Evolutionary conservation across 257 asterid genomes (phyloP).

Genomic region (Nemophila menziesii): DNA sequence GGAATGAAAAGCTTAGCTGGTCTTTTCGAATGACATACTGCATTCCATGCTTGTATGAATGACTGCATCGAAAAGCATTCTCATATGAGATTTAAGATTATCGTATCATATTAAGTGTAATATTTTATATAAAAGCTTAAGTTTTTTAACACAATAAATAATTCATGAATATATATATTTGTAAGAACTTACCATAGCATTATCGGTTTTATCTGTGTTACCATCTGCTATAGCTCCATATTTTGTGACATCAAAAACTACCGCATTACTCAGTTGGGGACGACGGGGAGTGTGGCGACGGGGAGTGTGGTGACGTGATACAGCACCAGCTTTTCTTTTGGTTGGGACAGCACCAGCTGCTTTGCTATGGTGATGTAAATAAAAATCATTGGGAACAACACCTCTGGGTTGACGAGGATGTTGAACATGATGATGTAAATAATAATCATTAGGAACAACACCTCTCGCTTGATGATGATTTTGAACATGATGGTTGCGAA

Average conservation of each 20-base stretch:
- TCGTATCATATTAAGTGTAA: no score
- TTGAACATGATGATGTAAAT: no score
- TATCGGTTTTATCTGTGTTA: constrained; percentile 18
- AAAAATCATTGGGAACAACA: no score
- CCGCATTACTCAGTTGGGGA: constrained; percentile 38
- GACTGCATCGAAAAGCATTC: constrained; percentile 5
- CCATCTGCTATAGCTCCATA: constrained; percentile 49
- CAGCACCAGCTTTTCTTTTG: no score
- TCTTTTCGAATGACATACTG: constrained; percentile 10
- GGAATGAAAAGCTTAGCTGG: constrained; percentile 10
- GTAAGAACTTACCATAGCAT: constrained; percentile 23
- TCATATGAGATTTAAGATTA: background rate
- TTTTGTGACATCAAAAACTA: constrained; percentile 36
- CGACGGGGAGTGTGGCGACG: constrained; percentile 22
- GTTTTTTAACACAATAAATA: constrained; percentile 1
- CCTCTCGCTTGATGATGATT: no score
- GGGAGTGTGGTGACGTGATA: no score
- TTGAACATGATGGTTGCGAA: no score
- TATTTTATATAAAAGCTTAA: constrained; percentile 43
- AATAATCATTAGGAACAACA: no score
- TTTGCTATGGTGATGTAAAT: no score
- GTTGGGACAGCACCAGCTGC: no score
- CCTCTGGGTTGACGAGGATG: no score
- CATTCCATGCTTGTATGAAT: constrained; percentile 10
- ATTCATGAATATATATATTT: no score